These are phyloP conservation scores for Intubia oerlemansii DNA, from an alignment of 2,329 filamentous ascomycete species.

Conservation along the genomic window DNA sequence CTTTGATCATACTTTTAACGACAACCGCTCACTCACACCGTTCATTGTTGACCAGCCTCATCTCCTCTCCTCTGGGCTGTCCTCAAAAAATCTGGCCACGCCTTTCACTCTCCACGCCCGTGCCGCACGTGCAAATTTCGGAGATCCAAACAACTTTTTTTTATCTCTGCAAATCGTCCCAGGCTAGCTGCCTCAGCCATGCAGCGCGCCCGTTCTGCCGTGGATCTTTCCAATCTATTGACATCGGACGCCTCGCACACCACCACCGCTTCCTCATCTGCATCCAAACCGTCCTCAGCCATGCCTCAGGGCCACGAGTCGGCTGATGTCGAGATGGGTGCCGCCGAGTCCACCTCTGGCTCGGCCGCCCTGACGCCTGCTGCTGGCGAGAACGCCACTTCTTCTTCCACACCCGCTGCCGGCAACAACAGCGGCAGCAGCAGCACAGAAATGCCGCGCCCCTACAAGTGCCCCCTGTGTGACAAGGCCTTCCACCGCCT, in stretches of 20 bases:
- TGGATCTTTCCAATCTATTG: slow-evolving; percentile 57
- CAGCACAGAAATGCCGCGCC: slow-evolving; percentile 43
- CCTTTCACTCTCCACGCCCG: too few relatives aligned
- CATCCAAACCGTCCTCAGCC: too few relatives aligned
- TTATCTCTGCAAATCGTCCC: too few relatives aligned
- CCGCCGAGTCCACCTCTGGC: slow-evolving; percentile 8
- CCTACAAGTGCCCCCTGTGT: slow-evolving; percentile 96
- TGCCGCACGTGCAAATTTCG: too few relatives aligned
- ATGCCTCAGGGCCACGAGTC: slow-evolving; percentile 17
- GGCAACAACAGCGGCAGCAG: too few relatives aligned
- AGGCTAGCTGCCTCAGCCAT: slow-evolving; percentile 33
- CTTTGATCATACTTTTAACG: background rate
- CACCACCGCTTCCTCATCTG: slow-evolving; percentile 2
- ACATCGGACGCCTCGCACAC: slow-evolving; percentile 26
- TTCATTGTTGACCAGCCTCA: too few relatives aligned
- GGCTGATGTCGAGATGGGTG: slow-evolving; percentile 23
- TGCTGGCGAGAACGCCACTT: slow-evolving; percentile 17
- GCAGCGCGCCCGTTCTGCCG: slow-evolving; percentile 52
- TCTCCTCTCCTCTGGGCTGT: too few relatives aligned
- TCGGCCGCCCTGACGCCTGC: too few relatives aligned
- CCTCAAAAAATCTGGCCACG: too few relatives aligned
- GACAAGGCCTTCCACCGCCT: slow-evolving; percentile 97
- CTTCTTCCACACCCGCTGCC: too few relatives aligned
- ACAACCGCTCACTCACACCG: too few relatives aligned
- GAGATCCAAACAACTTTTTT: too few relatives aligned